phyloP scores from a whole-genome alignment of 108 stramenopile species.

The Nitzschia sp. region DNA sequence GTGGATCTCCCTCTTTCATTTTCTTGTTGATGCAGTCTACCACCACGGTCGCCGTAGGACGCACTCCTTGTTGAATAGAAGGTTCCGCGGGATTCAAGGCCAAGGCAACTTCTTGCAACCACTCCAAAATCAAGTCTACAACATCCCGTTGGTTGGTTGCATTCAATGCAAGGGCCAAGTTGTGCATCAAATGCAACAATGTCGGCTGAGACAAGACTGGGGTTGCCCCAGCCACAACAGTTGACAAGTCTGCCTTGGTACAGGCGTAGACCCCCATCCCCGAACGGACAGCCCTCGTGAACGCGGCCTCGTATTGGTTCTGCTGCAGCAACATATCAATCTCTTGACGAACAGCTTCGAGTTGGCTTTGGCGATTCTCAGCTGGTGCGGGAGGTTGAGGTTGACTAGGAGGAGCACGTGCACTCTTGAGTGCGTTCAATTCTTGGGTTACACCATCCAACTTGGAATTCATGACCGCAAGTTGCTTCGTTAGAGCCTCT shows the following conservation, averaged over 20 bases:
- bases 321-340: slow-evolving; percentile 46
- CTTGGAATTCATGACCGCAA: slow-evolving; percentile 54
- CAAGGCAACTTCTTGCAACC: slow-evolving; percentile 87
- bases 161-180: slow-evolving; percentile 68
- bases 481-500: slow-evolving; percentile 36
- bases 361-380: slow-evolving; percentile 5
- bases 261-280: slow-evolving; percentile 75
- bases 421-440: slow-evolving; percentile 47
- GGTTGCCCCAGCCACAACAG: slow-evolving; percentile 49
- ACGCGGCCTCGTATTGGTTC: slow-evolving; percentile 68
- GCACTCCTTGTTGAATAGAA: slow-evolving; percentile 67
- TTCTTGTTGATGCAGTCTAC: slow-evolving; percentile 59
- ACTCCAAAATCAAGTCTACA: slow-evolving; percentile 61
- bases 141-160: slow-evolving; percentile 24
- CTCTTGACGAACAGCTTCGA: slow-evolving; percentile 46
- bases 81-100: slow-evolving; percentile 74
- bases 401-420: not conserved
- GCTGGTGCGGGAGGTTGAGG: slow-evolving; percentile 8
- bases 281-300: slow-evolving; percentile 77
- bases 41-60: slow-evolving; percentile 61
- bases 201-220: slow-evolving; percentile 73
- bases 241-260: slow-evolving; percentile 46
- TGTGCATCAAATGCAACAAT: slow-evolving; percentile 86
- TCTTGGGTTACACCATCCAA: slow-evolving; percentile 56
- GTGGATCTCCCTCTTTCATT: slow-evolving; percentile 61